These are phyloP conservation scores for Ustilago shanxiensis DNA, from an alignment of 1,284 basidiomycete species.

Conservation along the genomic window DNA sequence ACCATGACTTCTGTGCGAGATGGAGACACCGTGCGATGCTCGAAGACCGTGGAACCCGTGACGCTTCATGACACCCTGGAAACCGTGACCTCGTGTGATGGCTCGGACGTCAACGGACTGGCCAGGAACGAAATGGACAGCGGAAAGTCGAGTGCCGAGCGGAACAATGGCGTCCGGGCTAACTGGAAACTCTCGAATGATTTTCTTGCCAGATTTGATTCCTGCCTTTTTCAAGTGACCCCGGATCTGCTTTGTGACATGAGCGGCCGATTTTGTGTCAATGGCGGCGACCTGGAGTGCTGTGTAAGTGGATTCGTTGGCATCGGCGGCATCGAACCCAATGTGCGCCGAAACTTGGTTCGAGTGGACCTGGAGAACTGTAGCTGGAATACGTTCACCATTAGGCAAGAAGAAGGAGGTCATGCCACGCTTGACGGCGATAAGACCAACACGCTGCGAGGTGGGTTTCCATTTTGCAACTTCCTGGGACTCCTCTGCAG, in stretches of 20 bases:
- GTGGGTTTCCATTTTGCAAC: conserved; percentile 79
- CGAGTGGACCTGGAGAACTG: conserved; percentile 85
- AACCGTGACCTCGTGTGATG: conserved; percentile 95
- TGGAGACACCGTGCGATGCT: conserved; percentile 95
- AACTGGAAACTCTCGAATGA: conserved; percentile 89
- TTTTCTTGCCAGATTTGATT: conserved; percentile 82
- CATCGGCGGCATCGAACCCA: conserved; percentile 26
- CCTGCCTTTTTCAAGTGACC: conserved; percentile 89
- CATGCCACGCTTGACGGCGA: conserved; percentile 97
- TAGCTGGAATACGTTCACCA: conserved; percentile 88
- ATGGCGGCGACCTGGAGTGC: conserved; percentile 72
- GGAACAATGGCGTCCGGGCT: conserved; percentile 89
- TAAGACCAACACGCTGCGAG: conserved; percentile 85
- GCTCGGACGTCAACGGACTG: conserved; percentile 95
- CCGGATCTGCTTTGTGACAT: conserved; percentile 85
- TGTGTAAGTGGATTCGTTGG: conserved; percentile 42
- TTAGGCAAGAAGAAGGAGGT: conserved; percentile 90
- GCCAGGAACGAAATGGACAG: conserved; percentile 95
- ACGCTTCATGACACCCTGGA: conserved; percentile 96
- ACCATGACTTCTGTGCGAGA: conserved; percentile 92
- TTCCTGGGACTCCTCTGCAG: conserved; percentile 16
- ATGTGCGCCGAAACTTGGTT: conserved; percentile 60
- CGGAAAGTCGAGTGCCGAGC: conserved; percentile 88
- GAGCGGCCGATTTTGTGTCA: conserved; percentile 73
- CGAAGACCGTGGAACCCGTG: conserved; percentile 92